phyloP scores from a whole-genome alignment of 1,284 basidiomycete genomes.

The Vanrija humicola region DNA sequence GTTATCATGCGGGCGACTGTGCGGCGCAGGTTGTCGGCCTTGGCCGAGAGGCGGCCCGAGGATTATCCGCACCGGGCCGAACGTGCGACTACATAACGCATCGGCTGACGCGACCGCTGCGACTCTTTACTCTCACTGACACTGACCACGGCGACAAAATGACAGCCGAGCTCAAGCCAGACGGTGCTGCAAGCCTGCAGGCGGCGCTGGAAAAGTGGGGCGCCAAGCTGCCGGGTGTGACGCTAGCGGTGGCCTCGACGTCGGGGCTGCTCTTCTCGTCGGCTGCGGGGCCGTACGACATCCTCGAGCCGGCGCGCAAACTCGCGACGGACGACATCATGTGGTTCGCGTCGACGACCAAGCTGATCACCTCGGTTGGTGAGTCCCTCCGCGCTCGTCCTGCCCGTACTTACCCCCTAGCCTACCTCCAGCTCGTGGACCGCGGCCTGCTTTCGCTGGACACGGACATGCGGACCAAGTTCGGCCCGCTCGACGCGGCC shows the following conservation, averaged over 20 bases:
- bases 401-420: background rate
- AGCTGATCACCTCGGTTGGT: slow-evolving; percentile 34
- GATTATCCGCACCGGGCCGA: too few species aligned
- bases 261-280: slow-evolving; percentile 19
- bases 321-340: slow-evolving; percentile 20
- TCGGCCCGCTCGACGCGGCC: slow-evolving; percentile 18
- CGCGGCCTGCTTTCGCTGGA: slow-evolving; percentile 23
- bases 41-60: background rate
- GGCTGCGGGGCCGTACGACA: slow-evolving; percentile 24
- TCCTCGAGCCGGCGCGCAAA: slow-evolving; percentile 6
- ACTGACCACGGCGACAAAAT: too few species aligned
- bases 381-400: background rate
- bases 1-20: too few species aligned
- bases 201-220: slow-evolving; percentile 15
- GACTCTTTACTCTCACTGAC: too few species aligned
- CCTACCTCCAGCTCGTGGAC: slow-evolving; percentile 33
- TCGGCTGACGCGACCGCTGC: too few species aligned
- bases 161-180: slow-evolving; percentile 1
- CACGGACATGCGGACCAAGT: slow-evolving; percentile 22
- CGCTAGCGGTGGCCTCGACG: slow-evolving; percentile 19
- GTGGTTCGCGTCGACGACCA: slow-evolving; percentile 38
- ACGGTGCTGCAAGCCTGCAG: slow-evolving; percentile 13
- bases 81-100: too few species aligned
- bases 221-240: slow-evolving; percentile 13
- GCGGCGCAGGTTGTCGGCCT: too few species aligned